A percentile compares a stretch with the other conserved stretches of the same genome.
Evolutionary conservation across 2,329 filamentous ascomycete species (phyloP).

Genomic region (Aspergillus fructus): DNA sequence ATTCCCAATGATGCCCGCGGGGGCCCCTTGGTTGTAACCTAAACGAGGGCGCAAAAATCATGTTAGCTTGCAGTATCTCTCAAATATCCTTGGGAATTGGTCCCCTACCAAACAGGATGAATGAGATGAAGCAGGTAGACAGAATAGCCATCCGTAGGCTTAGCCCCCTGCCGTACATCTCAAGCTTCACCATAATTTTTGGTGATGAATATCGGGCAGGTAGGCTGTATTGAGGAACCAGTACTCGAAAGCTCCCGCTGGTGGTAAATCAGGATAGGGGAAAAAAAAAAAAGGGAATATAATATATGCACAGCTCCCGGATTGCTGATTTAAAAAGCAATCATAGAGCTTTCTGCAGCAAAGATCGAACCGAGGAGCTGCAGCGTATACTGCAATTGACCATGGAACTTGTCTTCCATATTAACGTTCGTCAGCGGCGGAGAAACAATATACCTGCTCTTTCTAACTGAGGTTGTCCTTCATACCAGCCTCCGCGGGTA

Average conservation of each 20-base stretch:
- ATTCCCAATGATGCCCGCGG: constrained; percentile 49
- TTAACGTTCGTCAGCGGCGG: constrained; percentile 1
- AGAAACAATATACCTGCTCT: constrained; percentile 4
- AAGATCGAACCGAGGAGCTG: constrained; percentile 10
- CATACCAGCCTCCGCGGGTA: constrained; percentile 20
- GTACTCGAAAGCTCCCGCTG: neutral
- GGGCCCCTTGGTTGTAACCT: constrained; percentile 53
- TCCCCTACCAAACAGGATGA: constrained; percentile 26
- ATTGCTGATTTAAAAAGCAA: constrained; percentile 20
- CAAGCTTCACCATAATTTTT: constrained; percentile 22
- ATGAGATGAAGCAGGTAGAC: constrained; percentile 25
- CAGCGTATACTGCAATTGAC: constrained; percentile 4
- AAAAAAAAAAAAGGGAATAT: constrained; percentile 1
- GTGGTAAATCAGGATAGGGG: neutral
- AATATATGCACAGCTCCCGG: constrained; percentile 13
- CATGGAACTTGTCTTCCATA: constrained; percentile 6
- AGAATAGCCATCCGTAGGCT: constrained; percentile 27
- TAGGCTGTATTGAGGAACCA: neutral
- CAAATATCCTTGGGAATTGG: neutral
- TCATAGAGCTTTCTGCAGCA: constrained; percentile 14
- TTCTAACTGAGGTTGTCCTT: constrained; percentile 17
- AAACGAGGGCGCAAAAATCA: neutral
- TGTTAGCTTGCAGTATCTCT: constrained; percentile 10
- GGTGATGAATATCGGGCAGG: neutral
- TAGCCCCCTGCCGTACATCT: constrained; percentile 28